phyloP scores from a whole-genome alignment of 2,329 filamentous ascomycete genomes.

The Gnomoniopsis sp. region DNA sequence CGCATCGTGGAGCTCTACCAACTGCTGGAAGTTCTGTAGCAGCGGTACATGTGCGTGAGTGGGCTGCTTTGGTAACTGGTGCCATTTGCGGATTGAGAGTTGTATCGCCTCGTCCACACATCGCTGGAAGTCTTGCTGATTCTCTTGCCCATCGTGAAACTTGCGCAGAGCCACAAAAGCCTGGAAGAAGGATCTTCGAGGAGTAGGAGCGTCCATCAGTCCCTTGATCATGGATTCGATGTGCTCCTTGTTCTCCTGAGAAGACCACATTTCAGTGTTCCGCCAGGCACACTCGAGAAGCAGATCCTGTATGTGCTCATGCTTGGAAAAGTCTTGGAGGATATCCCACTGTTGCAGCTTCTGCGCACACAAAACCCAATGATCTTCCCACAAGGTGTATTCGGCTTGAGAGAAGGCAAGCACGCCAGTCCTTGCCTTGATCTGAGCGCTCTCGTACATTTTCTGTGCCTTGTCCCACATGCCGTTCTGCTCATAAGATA shows the following conservation, averaged over 20 bases:
- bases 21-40: slow-evolving; percentile 94
- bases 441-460: slow-evolving; percentile 93
- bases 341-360: slow-evolving; percentile 99
- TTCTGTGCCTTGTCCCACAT: slow-evolving; percentile 99
- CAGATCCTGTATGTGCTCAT: slow-evolving; percentile 97
- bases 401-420: slow-evolving; percentile 94
- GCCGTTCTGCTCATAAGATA: slow-evolving; percentile 97
- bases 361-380: slow-evolving; percentile 96
- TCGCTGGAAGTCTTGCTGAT: slow-evolving; percentile 75
- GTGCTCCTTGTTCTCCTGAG: slow-evolving; percentile 79
- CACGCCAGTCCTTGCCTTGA: slow-evolving; percentile 94
- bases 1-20: slow-evolving; percentile 96
- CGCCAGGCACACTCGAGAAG: slow-evolving; percentile 95
- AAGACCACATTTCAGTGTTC: slow-evolving; percentile 92
- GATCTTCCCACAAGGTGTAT: slow-evolving; percentile 99
- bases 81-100: slow-evolving; percentile 96
- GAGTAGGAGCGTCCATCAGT: slow-evolving; percentile 95
- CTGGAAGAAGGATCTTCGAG: slow-evolving; percentile 92
- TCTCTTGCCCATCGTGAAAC: slow-evolving; percentile 85
- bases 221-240: slow-evolving; percentile 93
- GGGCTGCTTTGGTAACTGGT: slow-evolving; percentile 89
- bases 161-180: slow-evolving; percentile 97
- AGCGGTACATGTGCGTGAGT: slow-evolving; percentile 95
- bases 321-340: slow-evolving; percentile 93
- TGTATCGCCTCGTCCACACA: slow-evolving; percentile 97